Conservation (phyloP, 805 yeast species). For the Wickerhamomyces strasburgensis region DNA sequence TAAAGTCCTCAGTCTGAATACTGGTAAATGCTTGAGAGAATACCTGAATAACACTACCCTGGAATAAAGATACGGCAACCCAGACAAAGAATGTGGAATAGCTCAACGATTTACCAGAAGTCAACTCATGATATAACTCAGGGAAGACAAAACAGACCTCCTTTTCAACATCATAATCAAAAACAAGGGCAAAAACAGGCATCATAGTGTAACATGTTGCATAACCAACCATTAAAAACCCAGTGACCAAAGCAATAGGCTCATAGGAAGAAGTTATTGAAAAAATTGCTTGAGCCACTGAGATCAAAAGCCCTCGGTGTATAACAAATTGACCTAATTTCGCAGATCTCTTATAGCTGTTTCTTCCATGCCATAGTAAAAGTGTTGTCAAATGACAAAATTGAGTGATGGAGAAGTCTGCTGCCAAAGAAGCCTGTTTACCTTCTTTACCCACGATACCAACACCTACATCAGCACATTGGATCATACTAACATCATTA, state of each 20-base stretch:
- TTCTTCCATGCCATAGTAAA: conserved; percentile 96
- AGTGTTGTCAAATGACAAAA: conserved; percentile 85
- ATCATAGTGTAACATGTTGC: conserved; percentile 97
- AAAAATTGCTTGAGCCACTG: conserved; percentile 92
- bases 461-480: conserved; percentile 97
- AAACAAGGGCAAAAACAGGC: conserved; percentile 90
- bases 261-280: conserved; percentile 84
- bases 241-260: conserved; percentile 91
- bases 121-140: conserved; percentile 88
- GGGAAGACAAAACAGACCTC: conserved; percentile 87
- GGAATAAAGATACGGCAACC: conserved; percentile 86
- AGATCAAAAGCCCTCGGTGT: conserved; percentile 90
- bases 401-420: conserved; percentile 91
- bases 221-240: conserved; percentile 98
- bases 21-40: conserved; percentile 76
- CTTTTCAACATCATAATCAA: conserved; percentile 89
- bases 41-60: conserved; percentile 82
- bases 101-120: conserved; percentile 81
- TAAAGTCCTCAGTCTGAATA: conserved; percentile 47
- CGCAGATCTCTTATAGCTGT: conserved; percentile 93
- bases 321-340: conserved; percentile 93
- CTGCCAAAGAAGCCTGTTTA: conserved; percentile 93
- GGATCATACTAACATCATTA: conserved; percentile 98
- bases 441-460: conserved; percentile 99
- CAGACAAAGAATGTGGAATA: conserved; percentile 86